Conservation (phyloP, 2,329 filamentous ascomycete genomes). For the Myriosclerotinia scirpicola region DNA sequence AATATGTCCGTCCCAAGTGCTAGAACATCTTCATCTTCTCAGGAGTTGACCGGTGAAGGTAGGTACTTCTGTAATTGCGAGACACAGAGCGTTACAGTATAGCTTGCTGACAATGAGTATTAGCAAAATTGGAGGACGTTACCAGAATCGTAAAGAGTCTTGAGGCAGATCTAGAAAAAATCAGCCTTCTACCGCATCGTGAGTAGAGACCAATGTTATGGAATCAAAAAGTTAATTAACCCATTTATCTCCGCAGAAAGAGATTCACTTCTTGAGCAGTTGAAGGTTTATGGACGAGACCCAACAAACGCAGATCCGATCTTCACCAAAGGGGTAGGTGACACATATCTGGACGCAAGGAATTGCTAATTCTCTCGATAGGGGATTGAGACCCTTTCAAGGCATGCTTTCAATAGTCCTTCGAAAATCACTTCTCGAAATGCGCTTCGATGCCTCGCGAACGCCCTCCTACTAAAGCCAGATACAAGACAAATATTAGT, state of each 20-base stretch:
- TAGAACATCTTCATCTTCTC: constrained; percentile 30
- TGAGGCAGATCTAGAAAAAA: constrained; percentile 59
- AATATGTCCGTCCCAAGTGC: constrained; percentile 29
- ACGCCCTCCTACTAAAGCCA: constrained; percentile 71
- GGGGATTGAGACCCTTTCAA: constrained; percentile 72
- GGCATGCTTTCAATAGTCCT: constrained; percentile 69
- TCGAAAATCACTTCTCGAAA: constrained; percentile 67
- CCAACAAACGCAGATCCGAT: constrained; percentile 74
- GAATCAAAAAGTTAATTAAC: background rate
- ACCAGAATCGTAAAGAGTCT: constrained; percentile 63
- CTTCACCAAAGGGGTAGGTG: constrained; percentile 71
- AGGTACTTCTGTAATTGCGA: constrained; percentile 27
- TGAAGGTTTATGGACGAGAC: constrained; percentile 78
- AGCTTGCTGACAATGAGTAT: constrained; percentile 25
- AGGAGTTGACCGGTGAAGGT: constrained; percentile 34
- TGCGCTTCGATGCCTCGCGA: constrained; percentile 79
- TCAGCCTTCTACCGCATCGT: constrained; percentile 61
- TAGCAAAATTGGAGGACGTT: constrained; percentile 69
- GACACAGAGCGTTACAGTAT: background rate
- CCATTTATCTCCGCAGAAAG: constrained; percentile 52
- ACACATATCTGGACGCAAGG: constrained; percentile 15
- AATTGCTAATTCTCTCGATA: constrained; percentile 43
- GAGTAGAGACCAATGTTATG: constrained; percentile 38
- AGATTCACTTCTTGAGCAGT: constrained; percentile 59
- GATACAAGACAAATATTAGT: constrained; percentile 71